Conservation (phyloP, 768 basidiomycete species). For the Trametes maxima region DNA sequence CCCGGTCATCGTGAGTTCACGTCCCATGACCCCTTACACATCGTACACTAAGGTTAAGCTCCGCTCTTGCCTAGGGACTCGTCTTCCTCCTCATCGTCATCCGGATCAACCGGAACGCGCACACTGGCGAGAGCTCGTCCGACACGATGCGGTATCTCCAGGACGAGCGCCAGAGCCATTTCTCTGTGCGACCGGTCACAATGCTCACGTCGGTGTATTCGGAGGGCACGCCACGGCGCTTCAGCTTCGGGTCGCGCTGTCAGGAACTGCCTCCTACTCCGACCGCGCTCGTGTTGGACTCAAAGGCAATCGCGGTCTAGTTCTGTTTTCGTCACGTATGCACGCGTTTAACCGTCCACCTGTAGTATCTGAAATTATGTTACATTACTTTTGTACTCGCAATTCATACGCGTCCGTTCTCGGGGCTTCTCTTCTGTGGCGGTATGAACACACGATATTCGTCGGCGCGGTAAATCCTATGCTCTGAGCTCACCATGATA, state of each 20-base stretch:
- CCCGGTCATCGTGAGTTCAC: conserved; percentile 10
- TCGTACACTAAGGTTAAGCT: background rate
- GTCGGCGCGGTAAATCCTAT: no score
- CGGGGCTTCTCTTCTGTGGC: no score
- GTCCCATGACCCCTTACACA: no score
- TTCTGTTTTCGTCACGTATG: no score
- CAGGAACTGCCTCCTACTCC: background rate
- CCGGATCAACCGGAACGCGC: conserved; percentile 11
- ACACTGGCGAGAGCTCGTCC: background rate
- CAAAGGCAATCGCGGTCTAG: background rate
- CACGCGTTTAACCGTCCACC: no score
- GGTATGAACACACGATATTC: no score
- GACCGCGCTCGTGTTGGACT: background rate
- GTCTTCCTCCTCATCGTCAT: conserved; percentile 17
- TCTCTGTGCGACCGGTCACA: conserved; percentile 3
- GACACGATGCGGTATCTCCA: conserved; percentile 10
- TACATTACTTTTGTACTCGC: no score
- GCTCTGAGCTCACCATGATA: no score
- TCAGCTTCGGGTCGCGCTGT: conserved; percentile 6
- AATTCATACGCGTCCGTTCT: no score
- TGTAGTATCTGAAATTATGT: no score
- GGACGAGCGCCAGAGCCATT: conserved; percentile 7
- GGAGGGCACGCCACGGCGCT: conserved; percentile 1
- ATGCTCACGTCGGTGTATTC: background rate
- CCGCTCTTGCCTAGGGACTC: conserved; percentile 1